phyloP scores from a whole-genome alignment of 2,329 filamentous ascomycete species.

The Fusarium robinianum region DNA sequence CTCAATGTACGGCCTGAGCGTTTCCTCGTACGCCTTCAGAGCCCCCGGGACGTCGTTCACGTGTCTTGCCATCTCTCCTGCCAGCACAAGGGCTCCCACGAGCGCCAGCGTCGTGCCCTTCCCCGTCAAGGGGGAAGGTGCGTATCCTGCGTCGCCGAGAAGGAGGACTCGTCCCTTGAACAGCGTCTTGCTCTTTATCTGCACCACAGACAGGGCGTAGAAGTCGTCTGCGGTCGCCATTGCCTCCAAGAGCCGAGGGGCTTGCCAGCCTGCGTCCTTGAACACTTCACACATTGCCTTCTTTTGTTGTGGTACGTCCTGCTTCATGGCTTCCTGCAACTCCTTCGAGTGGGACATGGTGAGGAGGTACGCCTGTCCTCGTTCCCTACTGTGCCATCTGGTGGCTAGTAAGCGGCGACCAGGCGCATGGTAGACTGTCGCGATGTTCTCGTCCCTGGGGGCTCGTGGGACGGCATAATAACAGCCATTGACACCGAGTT shows the following conservation, averaged over 20 bases:
- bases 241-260: conserved; percentile 41
- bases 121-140: conserved; percentile 51
- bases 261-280: conserved; percentile 52
- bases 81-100: conserved; percentile 55
- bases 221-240: conserved; percentile 48
- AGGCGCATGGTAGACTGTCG: conserved; percentile 17
- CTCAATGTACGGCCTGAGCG: conserved; percentile 47
- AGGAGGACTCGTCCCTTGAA: conserved; percentile 46
- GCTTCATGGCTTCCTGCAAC: conserved; percentile 28
- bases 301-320: conserved; percentile 43
- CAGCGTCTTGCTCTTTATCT: conserved; percentile 47
- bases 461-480: conserved; percentile 13
- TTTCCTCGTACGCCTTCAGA: conserved; percentile 46
- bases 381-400: conserved; percentile 20
- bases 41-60: conserved; percentile 35
- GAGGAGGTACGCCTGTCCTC: conserved; percentile 37
- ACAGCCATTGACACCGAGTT: conserved; percentile 16
- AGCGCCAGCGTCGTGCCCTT: conserved; percentile 54
- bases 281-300: conserved; percentile 46
- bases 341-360: conserved; percentile 39
- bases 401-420: conserved; percentile 18
- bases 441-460: conserved; percentile 13
- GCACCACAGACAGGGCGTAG: conserved; percentile 48
- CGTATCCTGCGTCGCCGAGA: conserved; percentile 55
- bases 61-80: conserved; percentile 47